Evolutionary conservation across 1,284 basidiomycete species (phyloP), one percentile per base, ranked within the genome.

Genomic region (Cryptococcus deneoformans): DNA sequence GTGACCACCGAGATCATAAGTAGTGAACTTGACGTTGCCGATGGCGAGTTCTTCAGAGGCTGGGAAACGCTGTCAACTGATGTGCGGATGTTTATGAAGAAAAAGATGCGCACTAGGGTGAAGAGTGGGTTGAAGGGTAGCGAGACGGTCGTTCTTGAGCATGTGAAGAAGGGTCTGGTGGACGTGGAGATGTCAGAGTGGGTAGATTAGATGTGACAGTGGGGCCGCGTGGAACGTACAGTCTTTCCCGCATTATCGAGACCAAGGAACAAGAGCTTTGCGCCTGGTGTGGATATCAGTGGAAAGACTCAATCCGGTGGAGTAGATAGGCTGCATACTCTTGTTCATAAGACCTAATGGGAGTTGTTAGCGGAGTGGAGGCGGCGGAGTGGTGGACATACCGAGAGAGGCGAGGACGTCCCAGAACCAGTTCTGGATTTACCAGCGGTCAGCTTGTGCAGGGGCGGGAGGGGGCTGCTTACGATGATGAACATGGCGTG

Each of bases 231-330:
- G 58, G 40, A 55, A 75, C 87, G 61, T 68, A 97, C 95, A 63
- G 96, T 99, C 85, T 99, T 99, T 73, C 96, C 96, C 57, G 96
- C 96, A 82, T 98, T 98, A 78, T 97, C 96, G 54, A 99, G 86
- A 71, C 96, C 96, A 56, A 98, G 85, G 86, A 99, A 99, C 66
- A 99, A 86, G 78, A 99, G 97, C 86, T 99, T 99, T 67, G 95
- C 95, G 75, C 72, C 76, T 77, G 57, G 24, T 20, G 20, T 20
- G 20, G 20, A 20, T 20, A 20, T 20, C 20, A 20, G 20, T 20
- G 20, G 20, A 20, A 20, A 20, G 20, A 20, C 20, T 20, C 20
- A 20, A 20, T 20, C 20, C 20, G 20, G 20, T 20, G 20, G 20
- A 20, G 20, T 20, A 20, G 20, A 20, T 20, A 20, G 20, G 20